These are phyloP conservation scores for Ophiorrhiza pumila DNA, from an alignment of 257 asterid species.

Conservation along the genomic window DNA sequence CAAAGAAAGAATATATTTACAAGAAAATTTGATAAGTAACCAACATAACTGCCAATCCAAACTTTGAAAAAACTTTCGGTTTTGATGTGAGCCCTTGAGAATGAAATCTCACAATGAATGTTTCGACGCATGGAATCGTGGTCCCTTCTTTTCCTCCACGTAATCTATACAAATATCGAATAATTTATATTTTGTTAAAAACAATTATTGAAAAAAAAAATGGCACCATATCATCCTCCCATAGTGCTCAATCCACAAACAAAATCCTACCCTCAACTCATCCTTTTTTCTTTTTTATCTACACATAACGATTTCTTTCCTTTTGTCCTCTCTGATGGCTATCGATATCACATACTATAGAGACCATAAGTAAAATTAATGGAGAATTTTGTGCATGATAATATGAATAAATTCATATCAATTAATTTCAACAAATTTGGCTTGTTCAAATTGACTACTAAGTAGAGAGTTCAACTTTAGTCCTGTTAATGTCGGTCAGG, in stretches of 20 bases:
- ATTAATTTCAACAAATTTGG: too few relatives aligned
- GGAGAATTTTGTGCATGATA: not conserved
- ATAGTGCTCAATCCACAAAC: slow-evolving; percentile 12
- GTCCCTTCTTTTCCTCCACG: slow-evolving; percentile 2
- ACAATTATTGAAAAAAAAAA: too few relatives aligned
- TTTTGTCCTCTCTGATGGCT: slow-evolving; percentile 7
- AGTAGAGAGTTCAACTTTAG: too few relatives aligned
- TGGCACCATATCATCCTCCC: not conserved
- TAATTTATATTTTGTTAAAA: not conserved
- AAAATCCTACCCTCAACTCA: not conserved
- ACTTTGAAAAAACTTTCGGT: slow-evolving; percentile 33
- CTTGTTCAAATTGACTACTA: too few relatives aligned
- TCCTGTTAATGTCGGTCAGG: too few relatives aligned
- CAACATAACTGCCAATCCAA: slow-evolving; percentile 46
- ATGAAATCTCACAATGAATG: slow-evolving; percentile 12
- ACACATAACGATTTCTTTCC: not conserved
- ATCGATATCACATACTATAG: not conserved
- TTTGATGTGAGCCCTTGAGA: slow-evolving; percentile 19
- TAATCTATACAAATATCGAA: not conserved
- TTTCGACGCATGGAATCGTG: slow-evolving; percentile 9
- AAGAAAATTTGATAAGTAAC: slow-evolving; percentile 41
- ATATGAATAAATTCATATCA: not conserved
- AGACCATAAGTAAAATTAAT: not conserved
- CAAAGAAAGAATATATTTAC: slow-evolving; percentile 5
- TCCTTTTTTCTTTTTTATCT: not conserved